Base-by-base conservation (phyloP, 805 yeast species). In the Ogataea pilisensis region DNA sequence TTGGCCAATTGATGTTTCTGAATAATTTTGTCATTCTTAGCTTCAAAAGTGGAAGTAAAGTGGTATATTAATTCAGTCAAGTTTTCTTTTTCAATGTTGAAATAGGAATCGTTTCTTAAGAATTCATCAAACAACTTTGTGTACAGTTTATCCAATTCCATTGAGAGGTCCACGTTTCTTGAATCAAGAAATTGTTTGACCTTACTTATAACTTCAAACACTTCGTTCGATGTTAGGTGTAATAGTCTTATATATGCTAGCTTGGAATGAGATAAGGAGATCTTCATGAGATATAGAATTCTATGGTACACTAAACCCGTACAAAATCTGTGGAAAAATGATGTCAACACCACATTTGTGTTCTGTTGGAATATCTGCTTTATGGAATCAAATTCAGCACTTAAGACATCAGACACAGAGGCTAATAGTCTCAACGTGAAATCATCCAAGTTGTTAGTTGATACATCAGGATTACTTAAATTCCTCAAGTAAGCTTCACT, bases 191-290 rank as follows among this genome's bases (percentile, higher is more conserved):
- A 80, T 8, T 75, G 79, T 51, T 82, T 81, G 49, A 90, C 65
- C 42, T 78, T 80, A 41, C 75, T 76, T 1, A 85, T 79, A 50
- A 84, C 75, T 35, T 72, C 75, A 12, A 78, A 75, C 8, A 84
- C 68, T 28, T 75, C 63, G 0, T 73, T 69, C 55, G 79, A 82
- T n/a, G 84, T 66, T 2, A 80, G 69, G 61, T 87, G 85, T 26
- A 91, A 63, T 1, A 82, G 72, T 53, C 98, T 73, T 2, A 89
- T 79, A 56, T 83, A 87, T 0, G 95, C 83, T 38, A 89, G 64
- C 2, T 79, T 70, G 19, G 86, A 77, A 6, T 76, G 66, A 2
- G 84, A 72, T 35, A 76, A 72, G 0, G 96, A 81, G 41, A 73
- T 76, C 37, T 73, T 78, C 25, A 89, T 61, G 25, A 85, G 65